Conservation (phyloP, 331 rosid species). For the Quercus phellos region DNA sequence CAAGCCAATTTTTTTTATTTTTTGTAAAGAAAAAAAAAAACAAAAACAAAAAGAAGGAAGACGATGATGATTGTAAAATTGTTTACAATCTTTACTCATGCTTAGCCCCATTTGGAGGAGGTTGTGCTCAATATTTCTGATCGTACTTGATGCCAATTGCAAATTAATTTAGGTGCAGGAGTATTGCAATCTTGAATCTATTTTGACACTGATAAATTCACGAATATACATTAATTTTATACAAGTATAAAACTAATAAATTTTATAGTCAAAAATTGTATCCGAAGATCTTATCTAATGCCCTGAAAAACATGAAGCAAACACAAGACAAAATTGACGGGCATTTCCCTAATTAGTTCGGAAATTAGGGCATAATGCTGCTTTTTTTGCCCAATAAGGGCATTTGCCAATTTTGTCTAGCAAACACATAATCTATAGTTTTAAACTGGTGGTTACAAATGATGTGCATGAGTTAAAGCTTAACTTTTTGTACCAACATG, state of each 20-base stretch:
- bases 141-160: slow-evolving; percentile 16
- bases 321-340: background rate
- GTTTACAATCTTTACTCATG: background rate
- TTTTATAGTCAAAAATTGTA: slow-evolving; percentile 15
- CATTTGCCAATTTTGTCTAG: background rate
- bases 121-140: slow-evolving; percentile 5
- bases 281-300: slow-evolving; percentile 27
- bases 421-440: slow-evolving; percentile 15
- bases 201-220: too few relatives aligned
- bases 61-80: background rate
- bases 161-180: slow-evolving; percentile 22
- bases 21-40: too few relatives aligned
- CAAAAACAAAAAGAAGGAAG: background rate
- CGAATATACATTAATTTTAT: too few relatives aligned
- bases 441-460: slow-evolving; percentile 28
- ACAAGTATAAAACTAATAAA: too few relatives aligned
- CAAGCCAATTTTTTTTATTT: background rate
- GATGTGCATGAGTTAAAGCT: slow-evolving; percentile 16
- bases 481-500: background rate
- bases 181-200: background rate
- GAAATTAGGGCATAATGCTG: too few relatives aligned
- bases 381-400: too few relatives aligned
- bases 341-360: too few relatives aligned
- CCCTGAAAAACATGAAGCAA: slow-evolving; percentile 42
- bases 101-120: background rate